Percentiles rank a stretch among this genome's conserved stretches.
Evolutionary conservation across 176 grass and related monocot species (phyloP).

Genomic region (Puya raimondii): DNA sequence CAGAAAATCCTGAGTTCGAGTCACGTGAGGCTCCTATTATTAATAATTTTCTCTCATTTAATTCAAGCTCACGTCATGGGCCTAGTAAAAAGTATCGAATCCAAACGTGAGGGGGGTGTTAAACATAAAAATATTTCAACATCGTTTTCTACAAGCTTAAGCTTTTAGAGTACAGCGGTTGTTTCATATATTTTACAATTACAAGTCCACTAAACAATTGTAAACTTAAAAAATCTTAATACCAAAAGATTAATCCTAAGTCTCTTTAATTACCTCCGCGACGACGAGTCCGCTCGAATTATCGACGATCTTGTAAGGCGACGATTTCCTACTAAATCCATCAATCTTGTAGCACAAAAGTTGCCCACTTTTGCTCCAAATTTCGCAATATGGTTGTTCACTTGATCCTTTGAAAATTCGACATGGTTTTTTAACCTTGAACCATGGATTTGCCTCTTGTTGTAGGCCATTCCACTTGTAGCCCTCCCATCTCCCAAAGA

Average conservation of each 20-base stretch:
- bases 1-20: no score
- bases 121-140: no score
- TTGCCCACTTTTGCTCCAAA: not conserved
- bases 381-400: not conserved
- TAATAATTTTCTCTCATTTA: no score
- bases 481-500: constrained; percentile 14
- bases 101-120: no score
- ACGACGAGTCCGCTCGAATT: not conserved
- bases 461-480: constrained; percentile 3
- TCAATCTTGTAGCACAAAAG: not conserved
- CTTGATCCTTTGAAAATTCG: not conserved
- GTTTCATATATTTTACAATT: no score
- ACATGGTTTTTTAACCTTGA: constrained; percentile 13
- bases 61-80: no score
- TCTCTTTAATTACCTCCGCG: constrained; percentile 9
- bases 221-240: not conserved
- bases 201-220: no score
- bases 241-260: not conserved
- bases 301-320: constrained; percentile 12
- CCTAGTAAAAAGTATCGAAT: no score
- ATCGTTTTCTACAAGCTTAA: no score
- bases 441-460: constrained; percentile 2
- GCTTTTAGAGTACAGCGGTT: no score
- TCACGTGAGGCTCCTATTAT: no score
- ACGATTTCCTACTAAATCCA: constrained; percentile 1